phyloP scores from a whole-genome alignment of 2,329 filamentous ascomycete genomes.

The Pleoardoris graminearum region DNA sequence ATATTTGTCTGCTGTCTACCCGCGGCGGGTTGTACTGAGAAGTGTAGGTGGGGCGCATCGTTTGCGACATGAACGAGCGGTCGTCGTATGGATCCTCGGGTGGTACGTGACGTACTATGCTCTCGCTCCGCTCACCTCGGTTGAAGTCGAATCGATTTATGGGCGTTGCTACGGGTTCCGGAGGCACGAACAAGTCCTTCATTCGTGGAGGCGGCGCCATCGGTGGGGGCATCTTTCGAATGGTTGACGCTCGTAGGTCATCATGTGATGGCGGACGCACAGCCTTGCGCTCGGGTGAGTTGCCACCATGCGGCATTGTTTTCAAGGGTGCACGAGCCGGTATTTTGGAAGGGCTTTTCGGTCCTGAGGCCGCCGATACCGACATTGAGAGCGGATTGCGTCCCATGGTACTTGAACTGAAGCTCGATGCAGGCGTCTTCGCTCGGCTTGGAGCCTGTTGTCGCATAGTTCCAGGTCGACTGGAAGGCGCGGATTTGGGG shows the following conservation, averaged over 20 bases:
- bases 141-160: constrained; percentile 44
- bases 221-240: constrained; percentile 49
- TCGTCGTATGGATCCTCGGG: constrained; percentile 87
- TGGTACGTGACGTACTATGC: constrained; percentile 62
- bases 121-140: constrained; percentile 55
- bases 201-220: constrained; percentile 80
- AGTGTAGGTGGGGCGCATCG: constrained; percentile 31
- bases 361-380: constrained; percentile 32
- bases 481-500: constrained; percentile 36
- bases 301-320: constrained; percentile 70
- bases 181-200: constrained; percentile 73
- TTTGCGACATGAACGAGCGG: constrained; percentile 40
- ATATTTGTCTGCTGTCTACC: constrained; percentile 65
- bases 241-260: constrained; percentile 25
- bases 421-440: constrained; percentile 48
- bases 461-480: constrained; percentile 47
- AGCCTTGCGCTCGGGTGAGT: constrained; percentile 73
- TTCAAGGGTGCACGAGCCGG: constrained; percentile 71
- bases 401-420: constrained; percentile 34
- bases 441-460: constrained; percentile 48
- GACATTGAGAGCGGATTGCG: constrained; percentile 45
- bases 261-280: constrained; percentile 33
- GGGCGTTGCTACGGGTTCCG: constrained; percentile 52
- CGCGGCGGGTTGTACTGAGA: constrained; percentile 27
- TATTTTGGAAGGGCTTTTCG: constrained; percentile 67